phyloP scores from a whole-genome alignment of 345 rosid species.

The Eucalyptus curtisii region DNA sequence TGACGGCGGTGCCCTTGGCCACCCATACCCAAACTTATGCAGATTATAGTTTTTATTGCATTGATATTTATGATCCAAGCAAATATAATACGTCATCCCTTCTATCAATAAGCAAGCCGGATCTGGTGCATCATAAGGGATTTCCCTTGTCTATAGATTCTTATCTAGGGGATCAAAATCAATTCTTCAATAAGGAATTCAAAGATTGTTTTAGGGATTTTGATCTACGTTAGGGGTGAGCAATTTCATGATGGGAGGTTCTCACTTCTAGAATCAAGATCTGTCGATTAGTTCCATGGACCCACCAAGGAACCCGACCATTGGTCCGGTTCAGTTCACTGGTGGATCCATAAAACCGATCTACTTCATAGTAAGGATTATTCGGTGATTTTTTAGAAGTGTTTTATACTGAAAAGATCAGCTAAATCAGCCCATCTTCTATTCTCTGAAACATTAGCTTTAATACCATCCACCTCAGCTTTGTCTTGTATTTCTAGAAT shows the following conservation, averaged over 20 bases:
- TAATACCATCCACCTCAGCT: background rate
- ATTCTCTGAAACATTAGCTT: background rate
- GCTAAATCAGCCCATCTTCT: background rate
- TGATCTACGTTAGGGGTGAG: rapidly evolving
- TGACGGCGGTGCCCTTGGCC: background rate
- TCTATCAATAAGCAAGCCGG: background rate
- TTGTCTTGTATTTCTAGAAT: background rate
- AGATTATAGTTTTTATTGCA: background rate
- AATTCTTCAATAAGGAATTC: too few relatives aligned
- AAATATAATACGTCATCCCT: background rate
- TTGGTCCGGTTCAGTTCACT: rapidly evolving
- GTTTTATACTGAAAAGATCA: background rate
- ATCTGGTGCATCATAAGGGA: background rate
- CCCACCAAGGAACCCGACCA: rapidly evolving
- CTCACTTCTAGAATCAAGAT: background rate
- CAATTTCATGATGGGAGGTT: too few relatives aligned
- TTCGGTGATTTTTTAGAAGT: background rate
- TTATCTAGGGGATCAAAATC: too few relatives aligned
- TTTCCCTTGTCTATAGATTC: background rate
- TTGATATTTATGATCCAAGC: background rate
- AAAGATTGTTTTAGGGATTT: background rate
- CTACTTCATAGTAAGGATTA: background rate
- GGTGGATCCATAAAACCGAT: background rate
- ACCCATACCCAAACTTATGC: background rate
- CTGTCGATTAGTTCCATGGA: rapidly evolving